phyloP scores from a whole-genome alignment of 768 basidiomycete genomes.

The Rubroboletus pulcherrimus region DNA sequence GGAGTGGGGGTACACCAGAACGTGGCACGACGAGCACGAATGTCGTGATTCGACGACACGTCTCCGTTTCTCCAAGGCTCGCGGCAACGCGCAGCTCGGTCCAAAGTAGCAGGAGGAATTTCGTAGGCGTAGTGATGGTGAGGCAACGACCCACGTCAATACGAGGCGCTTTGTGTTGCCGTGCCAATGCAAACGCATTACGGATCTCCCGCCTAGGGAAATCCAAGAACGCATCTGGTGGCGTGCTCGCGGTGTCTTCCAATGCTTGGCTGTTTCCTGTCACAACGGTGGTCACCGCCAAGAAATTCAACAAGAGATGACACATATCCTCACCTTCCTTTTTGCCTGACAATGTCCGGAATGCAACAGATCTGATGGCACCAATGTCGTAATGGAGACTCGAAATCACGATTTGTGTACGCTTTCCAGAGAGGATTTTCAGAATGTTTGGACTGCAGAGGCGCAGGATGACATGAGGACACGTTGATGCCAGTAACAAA shows the following conservation, averaged over 20 bases:
- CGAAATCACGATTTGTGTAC: conserved; percentile 28
- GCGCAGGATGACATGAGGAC: conserved; percentile 62
- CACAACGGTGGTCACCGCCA: neutral
- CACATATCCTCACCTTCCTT: conserved; percentile 33
- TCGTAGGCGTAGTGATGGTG: conserved; percentile 50
- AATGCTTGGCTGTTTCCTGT: conserved; percentile 16
- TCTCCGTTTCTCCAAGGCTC: conserved; percentile 57
- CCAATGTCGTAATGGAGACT: conserved; percentile 35
- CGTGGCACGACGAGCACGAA: conserved; percentile 66
- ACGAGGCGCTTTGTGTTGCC: conserved; percentile 57
- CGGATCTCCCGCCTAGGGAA: conserved; percentile 57
- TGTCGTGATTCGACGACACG: conserved; percentile 60
- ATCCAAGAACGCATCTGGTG: conserved; percentile 43
- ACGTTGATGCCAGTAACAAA: conserved; percentile 58
- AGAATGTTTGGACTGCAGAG: conserved; percentile 58
- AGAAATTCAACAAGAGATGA: neutral
- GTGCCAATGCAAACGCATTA: conserved; percentile 52
- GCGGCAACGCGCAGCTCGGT: conserved; percentile 53
- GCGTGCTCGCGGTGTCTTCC: conserved; percentile 16
- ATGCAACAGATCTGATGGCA: conserved; percentile 38
- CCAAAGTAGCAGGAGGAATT: conserved; percentile 70
- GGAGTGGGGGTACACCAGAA: conserved; percentile 52
- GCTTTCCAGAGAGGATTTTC: conserved; percentile 40
- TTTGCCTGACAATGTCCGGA: conserved; percentile 36
- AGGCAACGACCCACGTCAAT: conserved; percentile 68